Base-by-base conservation (phyloP, 2,329 filamentous ascomycete species). In the Didymella lethalis region DNA sequence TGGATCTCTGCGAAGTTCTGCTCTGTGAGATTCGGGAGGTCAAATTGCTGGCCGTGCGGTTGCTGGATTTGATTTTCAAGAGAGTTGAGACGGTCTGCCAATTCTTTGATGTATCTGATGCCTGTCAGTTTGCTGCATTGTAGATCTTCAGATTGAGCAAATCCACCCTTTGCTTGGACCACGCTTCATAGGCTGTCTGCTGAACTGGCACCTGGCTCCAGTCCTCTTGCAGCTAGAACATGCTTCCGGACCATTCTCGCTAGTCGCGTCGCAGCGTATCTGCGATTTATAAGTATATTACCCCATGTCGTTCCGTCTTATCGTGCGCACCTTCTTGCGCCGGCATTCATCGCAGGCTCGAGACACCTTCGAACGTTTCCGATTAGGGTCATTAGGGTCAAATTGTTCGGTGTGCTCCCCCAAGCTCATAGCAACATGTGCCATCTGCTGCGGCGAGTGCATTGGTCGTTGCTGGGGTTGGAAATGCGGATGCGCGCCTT, bases 311-410 rank as follows among this genome's bases (percentile, higher is more conserved):
- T 20, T 7, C 20, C 11, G 20, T 25, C 7, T 20, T 16, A 8
- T 48, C n/a, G 61, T 43, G 51, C 67, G 25, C 49, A 78, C 76
- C 73, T 79, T 79, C 64, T 79, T 79, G 29, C 77, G 68, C 48
- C 77, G 70, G 56, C 77, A 79, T 61, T 78, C 76, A 57, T 79
- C 77, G 63, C 77, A 79, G 10, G 77, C 77, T 51, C 76, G 75
- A 11, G 77, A 78, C n/a, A 78, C 76, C 63, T 79, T 78, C 31
- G 75, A 78, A 20, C 75, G 72, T 62, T 77, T 76, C 48, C 74
- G 66, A 40, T 68, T 76, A 43, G 70, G 69, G 36, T 78, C 75
- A 44, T 75, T 75, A 52, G 76, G 71, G 50, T 70, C 70, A 48
- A 73, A 77, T 23, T 66, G 61, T 38, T 74, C 68, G 52, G 73